These are phyloP conservation scores for Thielaviopsis ethacetica DNA, from an alignment of 2,329 filamentous ascomycete species.

Conservation along the genomic window DNA sequence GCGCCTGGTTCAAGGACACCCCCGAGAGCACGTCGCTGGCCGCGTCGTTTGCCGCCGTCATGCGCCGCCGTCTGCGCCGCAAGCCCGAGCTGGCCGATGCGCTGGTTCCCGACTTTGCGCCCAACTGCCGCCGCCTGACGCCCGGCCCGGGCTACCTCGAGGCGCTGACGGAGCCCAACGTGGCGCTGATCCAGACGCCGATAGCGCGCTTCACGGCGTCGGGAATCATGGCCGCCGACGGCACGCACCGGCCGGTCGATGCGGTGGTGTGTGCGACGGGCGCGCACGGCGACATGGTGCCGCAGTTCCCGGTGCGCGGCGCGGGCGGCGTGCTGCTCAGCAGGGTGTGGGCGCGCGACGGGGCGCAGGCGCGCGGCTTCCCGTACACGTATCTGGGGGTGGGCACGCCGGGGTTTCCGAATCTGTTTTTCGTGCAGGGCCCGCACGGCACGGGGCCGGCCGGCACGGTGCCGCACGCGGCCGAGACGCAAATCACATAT, in stretches of 20 bases:
- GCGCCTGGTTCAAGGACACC: conserved; percentile 35
- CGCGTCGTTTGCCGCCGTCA: conserved; percentile 32
- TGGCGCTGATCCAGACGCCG: conserved; percentile 39
- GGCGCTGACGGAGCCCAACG: conserved; percentile 42
- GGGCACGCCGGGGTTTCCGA: conserved; percentile 48
- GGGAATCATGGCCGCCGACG: conserved; percentile 44
- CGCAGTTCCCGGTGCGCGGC: conserved; percentile 43
- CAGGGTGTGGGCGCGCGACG: conserved; percentile 38
- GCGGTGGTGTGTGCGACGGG: conserved; percentile 54
- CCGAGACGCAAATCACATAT: conserved; percentile 50
- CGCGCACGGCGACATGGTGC: conserved; percentile 41
- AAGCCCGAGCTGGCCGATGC: conserved; percentile 39
- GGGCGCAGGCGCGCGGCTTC: conserved; percentile 32
- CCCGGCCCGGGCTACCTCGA: conserved; percentile 53
- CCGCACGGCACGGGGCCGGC: conserved; percentile 42
- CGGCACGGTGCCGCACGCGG: conserved; percentile 49
- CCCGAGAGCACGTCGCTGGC: conserved; percentile 31
- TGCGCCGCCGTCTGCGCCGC: conserved; percentile 34
- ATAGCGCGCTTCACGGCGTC: conserved; percentile 42
- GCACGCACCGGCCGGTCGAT: conserved; percentile 39
- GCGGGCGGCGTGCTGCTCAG: conserved; percentile 27
- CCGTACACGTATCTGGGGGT: conserved; percentile 53
- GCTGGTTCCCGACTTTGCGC: conserved; percentile 46
- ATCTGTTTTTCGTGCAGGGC: conserved; percentile 47
- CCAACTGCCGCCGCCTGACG: conserved; percentile 47